Conservation (phyloP, 805 yeast species). For the Kregervanrija fluxuum region DNA sequence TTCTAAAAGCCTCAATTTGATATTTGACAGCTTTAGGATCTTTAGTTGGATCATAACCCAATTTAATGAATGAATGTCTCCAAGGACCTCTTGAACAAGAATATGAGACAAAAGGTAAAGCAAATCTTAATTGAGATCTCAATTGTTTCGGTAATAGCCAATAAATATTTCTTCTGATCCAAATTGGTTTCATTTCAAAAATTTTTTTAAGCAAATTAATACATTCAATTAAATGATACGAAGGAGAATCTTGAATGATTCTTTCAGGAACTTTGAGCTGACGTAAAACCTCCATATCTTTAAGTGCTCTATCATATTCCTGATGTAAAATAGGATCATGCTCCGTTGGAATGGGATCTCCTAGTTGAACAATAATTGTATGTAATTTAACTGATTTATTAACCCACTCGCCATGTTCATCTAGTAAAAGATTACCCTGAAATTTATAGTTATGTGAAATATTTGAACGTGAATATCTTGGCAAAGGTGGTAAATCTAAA, state of each 20-base stretch:
- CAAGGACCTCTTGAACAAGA: slow-evolving; percentile 88
- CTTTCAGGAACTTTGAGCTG: slow-evolving; percentile 15
- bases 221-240: slow-evolving; percentile 34
- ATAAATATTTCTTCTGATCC: slow-evolving; percentile 72
- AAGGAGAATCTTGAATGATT: slow-evolving; percentile 20
- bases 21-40: slow-evolving; percentile 49
- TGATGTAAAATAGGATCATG: slow-evolving; percentile 44
- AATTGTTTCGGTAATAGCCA: slow-evolving; percentile 44
- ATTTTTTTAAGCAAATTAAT: slow-evolving; percentile 36
- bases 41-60: slow-evolving; percentile 70
- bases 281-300: slow-evolving; percentile 29
- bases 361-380: slow-evolving; percentile 46
- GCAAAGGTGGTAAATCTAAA: slow-evolving; percentile 76
- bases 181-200: slow-evolving; percentile 70
- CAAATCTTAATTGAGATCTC: slow-evolving; percentile 51
- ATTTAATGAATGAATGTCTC: slow-evolving; percentile 76
- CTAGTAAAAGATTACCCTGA: slow-evolving; percentile 59
- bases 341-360: slow-evolving; percentile 37
- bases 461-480: slow-evolving; percentile 67
- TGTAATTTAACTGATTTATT: slow-evolving; percentile 42
- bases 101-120: slow-evolving; percentile 79
- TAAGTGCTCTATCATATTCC: slow-evolving; percentile 32
- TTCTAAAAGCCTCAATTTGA: slow-evolving; percentile 81
- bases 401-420: slow-evolving; percentile 47
- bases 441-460: slow-evolving; percentile 76